Evolutionary conservation across 495 filamentous ascomycete genomes (phyloP).

Genomic region (Chlorociboria aeruginascens): DNA sequence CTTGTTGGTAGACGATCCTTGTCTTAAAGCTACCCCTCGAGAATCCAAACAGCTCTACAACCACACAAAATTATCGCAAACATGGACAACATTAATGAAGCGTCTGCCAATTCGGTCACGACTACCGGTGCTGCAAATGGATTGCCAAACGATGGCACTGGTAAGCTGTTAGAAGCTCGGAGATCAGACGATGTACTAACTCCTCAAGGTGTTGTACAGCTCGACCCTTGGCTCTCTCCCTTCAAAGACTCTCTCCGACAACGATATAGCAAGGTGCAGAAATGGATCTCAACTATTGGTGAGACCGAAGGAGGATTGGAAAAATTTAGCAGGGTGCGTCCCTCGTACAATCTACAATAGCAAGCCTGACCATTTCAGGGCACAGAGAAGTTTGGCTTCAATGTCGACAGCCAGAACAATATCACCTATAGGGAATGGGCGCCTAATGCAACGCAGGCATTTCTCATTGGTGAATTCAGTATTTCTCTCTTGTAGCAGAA

Average conservation of each 20-base stretch:
- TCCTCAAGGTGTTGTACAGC: constrained; percentile 60
- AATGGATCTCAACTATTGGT: constrained; percentile 77
- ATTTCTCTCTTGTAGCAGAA: constrained; percentile 11
- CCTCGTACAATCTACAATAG: background rate
- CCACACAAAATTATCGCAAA: background rate
- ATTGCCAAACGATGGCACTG: constrained; percentile 35
- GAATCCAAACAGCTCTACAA: background rate
- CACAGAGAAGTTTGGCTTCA: constrained; percentile 75
- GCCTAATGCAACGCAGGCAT: constrained; percentile 70
- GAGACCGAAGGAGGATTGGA: constrained; percentile 80
- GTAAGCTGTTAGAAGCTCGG: constrained; percentile 19
- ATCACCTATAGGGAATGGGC: constrained; percentile 95
- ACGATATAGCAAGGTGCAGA: constrained; percentile 68
- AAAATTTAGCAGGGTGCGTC: constrained; percentile 72
- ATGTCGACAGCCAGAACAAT: constrained; percentile 64
- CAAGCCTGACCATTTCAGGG: constrained; percentile 38
- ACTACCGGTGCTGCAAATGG: constrained; percentile 8
- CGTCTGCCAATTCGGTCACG: constrained; percentile 12
- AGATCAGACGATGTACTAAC: constrained; percentile 2
- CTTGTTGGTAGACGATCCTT: background rate
- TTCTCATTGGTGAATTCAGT: constrained; percentile 97
- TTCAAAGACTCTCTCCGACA: constrained; percentile 66
- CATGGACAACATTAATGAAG: constrained; percentile 14
- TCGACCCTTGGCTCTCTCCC: constrained; percentile 85
- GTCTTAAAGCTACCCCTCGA: background rate